Evolutionary conservation across 768 basidiomycete genomes (phyloP), one percentile per base, ranked within the genome.

Genomic region (Infundibulicybe gibba): DNA sequence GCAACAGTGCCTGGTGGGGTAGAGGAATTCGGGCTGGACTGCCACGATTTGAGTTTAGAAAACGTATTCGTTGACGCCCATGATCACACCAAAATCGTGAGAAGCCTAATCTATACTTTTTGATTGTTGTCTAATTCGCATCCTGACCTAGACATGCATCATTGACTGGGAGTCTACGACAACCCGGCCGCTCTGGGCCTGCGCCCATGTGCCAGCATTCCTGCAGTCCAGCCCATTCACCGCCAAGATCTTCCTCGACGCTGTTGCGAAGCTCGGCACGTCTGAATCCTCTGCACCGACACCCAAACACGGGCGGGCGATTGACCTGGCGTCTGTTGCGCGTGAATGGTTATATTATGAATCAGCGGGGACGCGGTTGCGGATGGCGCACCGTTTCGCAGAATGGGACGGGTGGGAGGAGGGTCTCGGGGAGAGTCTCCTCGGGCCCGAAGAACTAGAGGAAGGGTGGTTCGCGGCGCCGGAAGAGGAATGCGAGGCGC

Each of bases 381-480:
- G 90, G 40, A 74, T 84, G 65, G 87, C 85, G 3, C 90, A 93
- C 61, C 81, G 88, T 20, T 88, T 83, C 53, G 79, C 75, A 32
- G 90, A 93, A 59, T 92, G 90, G 90, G 90, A 92, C 54, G 90
- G 90, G 2, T 93, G 90, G 90, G 90, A 93, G 58, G 90, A 92
- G 59, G 89, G 88, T 0, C 70, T 93, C 14, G 78, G 87, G 1
- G 80, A 82, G 5, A 82, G 80, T 48, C 87, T 90, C 30, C 70
- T 92, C 15, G 88, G 87, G 1, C 76, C 81, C 0, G 83, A 80
- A 54, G 87, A 88, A 15, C 62, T 74, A 41, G 84, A 90, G 54
- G 79, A 79, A 5, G 84, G 85, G 43, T 90, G 86, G 87, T 80
- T 85, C 61, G 71, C 69, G 54, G 45, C 15, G 14, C 16, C 12